Evolutionary conservation across 108 stramenopile species (phyloP).

Genomic region (Stephanodiscus minutulus): DNA sequence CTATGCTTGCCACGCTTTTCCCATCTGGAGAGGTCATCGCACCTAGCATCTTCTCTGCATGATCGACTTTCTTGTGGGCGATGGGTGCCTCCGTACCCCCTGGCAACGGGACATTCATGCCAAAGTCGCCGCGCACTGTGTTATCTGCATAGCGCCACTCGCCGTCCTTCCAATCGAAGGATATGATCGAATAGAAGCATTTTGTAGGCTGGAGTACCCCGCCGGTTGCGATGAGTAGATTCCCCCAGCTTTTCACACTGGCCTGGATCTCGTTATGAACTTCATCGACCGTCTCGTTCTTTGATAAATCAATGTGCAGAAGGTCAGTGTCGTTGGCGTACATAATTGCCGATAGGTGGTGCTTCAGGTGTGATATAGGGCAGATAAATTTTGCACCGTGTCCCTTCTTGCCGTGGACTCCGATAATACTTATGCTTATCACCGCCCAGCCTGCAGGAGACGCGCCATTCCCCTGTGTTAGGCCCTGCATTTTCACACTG

Average conservation of each 20-base stretch:
- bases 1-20: background rate
- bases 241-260: background rate
- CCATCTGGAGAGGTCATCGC: background rate
- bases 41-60: background rate
- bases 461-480: conserved; percentile 30
- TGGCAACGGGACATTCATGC: background rate
- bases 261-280: background rate
- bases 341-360: background rate
- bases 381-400: background rate
- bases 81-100: background rate
- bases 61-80: background rate
- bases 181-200: conserved; percentile 6
- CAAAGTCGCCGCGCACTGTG: background rate
- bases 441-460: conserved; percentile 45
- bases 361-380: background rate
- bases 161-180: background rate
- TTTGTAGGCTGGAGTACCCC: conserved; percentile 2
- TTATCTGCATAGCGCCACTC: background rate
- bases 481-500: conserved; percentile 2
- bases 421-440: conserved; percentile 7
- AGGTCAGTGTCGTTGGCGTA: conserved; percentile 40
- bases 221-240: background rate
- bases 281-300: background rate
- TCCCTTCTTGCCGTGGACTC: background rate
- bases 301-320: background rate